phyloP scores from a whole-genome alignment of 2,329 filamentous ascomycete genomes.

The Colletotrichum sp. region DNA sequence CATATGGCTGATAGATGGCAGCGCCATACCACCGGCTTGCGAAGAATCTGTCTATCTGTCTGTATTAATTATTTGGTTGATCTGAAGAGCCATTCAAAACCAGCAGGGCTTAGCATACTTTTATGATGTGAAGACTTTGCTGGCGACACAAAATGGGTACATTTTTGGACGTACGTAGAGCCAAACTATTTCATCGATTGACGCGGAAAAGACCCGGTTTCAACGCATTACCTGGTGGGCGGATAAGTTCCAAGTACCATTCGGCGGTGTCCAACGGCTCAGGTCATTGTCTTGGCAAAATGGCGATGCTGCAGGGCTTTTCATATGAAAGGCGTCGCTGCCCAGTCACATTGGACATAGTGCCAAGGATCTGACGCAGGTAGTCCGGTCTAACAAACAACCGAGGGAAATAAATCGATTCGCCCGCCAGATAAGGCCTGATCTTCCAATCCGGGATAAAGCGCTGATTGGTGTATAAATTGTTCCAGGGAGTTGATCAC shows the following conservation, averaged over 20 bases:
- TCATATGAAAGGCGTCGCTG: neutral
- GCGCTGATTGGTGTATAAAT: constrained; percentile 17
- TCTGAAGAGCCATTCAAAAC: neutral
- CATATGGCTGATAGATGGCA: neutral
- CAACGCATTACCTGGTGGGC: neutral
- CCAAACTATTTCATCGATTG: neutral
- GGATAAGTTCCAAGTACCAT: neutral
- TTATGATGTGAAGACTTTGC: rapidly evolving
- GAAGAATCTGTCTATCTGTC: neutral
- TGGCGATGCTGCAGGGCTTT: constrained; percentile 10
- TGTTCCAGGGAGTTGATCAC: neutral
- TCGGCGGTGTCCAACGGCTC: neutral
- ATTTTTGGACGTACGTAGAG: rapidly evolving
- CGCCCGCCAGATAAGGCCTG: neutral
- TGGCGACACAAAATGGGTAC: neutral
- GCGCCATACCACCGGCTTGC: neutral
- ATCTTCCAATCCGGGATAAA: neutral
- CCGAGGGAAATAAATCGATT: neutral
- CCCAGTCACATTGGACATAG: neutral
- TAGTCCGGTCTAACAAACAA: neutral
- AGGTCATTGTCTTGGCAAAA: constrained; percentile 4
- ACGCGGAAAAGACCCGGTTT: neutral
- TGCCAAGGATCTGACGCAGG: constrained; percentile 4
- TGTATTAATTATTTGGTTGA: neutral
- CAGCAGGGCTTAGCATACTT: neutral